Conservation (phyloP, 1,139 yeast species). For the Zygoascus hellenicus region DNA sequence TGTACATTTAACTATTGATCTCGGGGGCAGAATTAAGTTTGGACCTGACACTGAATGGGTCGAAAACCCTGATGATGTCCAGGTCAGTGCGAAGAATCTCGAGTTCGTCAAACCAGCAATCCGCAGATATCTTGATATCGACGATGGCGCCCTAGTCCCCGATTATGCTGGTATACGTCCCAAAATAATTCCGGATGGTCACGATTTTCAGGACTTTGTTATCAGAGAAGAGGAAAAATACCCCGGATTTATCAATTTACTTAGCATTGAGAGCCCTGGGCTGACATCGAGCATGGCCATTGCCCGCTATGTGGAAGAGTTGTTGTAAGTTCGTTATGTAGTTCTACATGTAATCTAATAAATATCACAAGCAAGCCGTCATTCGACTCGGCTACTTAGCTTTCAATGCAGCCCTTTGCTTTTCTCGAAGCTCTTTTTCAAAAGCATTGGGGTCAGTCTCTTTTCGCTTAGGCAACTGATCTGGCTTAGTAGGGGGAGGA, state of each 20-base stretch:
- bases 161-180: conserved; percentile 83
- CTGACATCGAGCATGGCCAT: conserved; percentile 77
- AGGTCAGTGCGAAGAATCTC: conserved; percentile 40
- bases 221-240: conserved; percentile 60
- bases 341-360: background rate
- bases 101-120: conserved; percentile 56
- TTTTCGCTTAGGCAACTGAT: conserved; percentile 52
- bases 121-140: conserved; percentile 56
- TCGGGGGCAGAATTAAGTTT: conserved; percentile 73
- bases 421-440: conserved; percentile 21
- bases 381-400: conserved; percentile 11
- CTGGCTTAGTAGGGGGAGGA: conserved; percentile 75
- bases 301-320: conserved; percentile 57
- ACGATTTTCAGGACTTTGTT: conserved; percentile 62
- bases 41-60: conserved; percentile 93
- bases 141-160: conserved; percentile 49
- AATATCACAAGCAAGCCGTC: background rate
- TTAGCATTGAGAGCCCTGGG: conserved; percentile 91
- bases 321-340: conserved; percentile 28
- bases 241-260: conserved; percentile 72
- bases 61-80: conserved; percentile 36
- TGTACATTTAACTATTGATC: conserved; percentile 76
- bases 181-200: conserved; percentile 46
- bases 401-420: conserved; percentile 25
- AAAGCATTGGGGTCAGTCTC: conserved; percentile 20